These are phyloP conservation scores for Rubus idaeus DNA, from an alignment of 306 rosid genomes.

Conservation along the genomic window DNA sequence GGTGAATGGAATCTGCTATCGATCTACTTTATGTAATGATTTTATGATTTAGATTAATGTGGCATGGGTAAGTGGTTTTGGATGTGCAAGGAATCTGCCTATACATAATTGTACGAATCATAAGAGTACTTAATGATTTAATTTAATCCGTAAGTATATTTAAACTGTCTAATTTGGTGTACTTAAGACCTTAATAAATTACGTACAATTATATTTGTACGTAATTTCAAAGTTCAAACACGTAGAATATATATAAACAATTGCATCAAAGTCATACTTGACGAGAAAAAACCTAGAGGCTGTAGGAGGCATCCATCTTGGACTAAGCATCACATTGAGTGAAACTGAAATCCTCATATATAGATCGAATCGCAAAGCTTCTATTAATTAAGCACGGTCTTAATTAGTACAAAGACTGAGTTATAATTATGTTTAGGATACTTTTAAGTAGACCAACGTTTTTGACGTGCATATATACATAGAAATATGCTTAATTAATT, in stretches of 20 bases:
- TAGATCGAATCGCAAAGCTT: neutral
- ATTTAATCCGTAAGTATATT: neutral
- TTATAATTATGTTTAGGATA: neutral
- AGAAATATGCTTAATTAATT: neutral
- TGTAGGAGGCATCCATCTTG: neutral
- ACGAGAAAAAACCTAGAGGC: neutral
- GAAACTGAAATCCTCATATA: neutral
- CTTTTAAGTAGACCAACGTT: neutral
- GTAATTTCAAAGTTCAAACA: too few relatives aligned
- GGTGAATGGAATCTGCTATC: neutral
- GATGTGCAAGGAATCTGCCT: neutral
- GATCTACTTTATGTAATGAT: neutral
- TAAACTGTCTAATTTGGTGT: slow-evolving; percentile 1
- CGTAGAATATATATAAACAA: neutral
- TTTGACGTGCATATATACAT: neutral
- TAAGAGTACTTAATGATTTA: neutral
- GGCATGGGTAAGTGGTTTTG: neutral
- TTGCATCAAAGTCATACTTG: neutral
- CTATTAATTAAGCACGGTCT: neutral
- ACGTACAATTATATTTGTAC: neutral
- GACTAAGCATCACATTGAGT: neutral
- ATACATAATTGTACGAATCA: neutral
- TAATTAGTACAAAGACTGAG: neutral
- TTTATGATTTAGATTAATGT: neutral
- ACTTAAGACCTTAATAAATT: neutral